A percentile compares a stretch with the other conserved stretches of the same genome.
Conservation (phyloP, 2,329 filamentous ascomycete genomes). For the Chalaropsis thielavioides region DNA sequence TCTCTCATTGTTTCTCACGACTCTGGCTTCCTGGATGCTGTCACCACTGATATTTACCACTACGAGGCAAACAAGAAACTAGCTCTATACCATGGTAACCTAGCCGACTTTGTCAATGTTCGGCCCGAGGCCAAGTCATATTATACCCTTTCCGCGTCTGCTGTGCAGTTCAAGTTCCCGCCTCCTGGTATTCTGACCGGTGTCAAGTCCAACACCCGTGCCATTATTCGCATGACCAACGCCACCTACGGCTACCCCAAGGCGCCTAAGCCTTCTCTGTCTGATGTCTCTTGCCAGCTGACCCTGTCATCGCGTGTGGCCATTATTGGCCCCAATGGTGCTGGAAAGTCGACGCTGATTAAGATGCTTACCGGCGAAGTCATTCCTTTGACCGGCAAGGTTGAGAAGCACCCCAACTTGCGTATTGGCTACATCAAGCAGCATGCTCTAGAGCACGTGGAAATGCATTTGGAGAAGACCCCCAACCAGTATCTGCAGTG, state of each 20-base stretch:
- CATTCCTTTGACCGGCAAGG: conserved; percentile 67
- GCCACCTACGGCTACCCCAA: conserved; percentile 91
- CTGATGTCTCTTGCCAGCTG: conserved; percentile 75
- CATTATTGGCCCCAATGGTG: conserved; percentile 94
- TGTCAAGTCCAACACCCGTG: conserved; percentile 86
- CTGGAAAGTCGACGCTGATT: conserved; percentile 95
- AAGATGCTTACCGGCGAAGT: conserved; percentile 91
- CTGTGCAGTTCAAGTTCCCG: conserved; percentile 95
- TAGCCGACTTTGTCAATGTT: conserved; percentile 69
- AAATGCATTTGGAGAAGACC: conserved; percentile 99
- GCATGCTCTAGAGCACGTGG: conserved; percentile 95
- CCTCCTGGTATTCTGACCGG: conserved; percentile 85
- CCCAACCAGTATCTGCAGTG: conserved; percentile 98
- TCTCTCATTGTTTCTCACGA: conserved; percentile 98
- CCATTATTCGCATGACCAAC: conserved; percentile 89
- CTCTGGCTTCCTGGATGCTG: conserved; percentile 89
- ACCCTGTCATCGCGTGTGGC: conserved; percentile 83
- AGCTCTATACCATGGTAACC: conserved; percentile 68
- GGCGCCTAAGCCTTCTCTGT: conserved; percentile 70
- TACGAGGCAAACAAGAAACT: conserved; percentile 95
- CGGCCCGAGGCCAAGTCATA: conserved; percentile 95
- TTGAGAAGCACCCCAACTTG: conserved; percentile 96
- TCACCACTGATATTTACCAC: conserved; percentile 98
- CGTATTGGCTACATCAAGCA: conserved; percentile 99
- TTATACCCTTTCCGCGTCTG: conserved; percentile 81